Evolutionary conservation across 192 early-diverging fungal genomes (phyloP).

Genomic region (Linderina pennispora): DNA sequence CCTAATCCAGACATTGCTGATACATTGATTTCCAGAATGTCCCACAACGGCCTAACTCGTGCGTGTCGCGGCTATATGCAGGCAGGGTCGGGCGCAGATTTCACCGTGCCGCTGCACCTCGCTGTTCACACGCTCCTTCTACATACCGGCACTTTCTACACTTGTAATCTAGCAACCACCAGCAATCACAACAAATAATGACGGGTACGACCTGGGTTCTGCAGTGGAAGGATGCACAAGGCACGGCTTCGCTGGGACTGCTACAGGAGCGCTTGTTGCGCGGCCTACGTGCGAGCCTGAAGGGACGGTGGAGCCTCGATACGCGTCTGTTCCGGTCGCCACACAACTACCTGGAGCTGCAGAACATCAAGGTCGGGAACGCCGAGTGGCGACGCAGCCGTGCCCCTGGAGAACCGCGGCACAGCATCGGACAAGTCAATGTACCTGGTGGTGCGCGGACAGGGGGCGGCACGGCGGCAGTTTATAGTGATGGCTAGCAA

Average conservation of each 20-base stretch:
- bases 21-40: background rate
- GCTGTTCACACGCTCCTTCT: background rate
- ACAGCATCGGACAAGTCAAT: slow-evolving; percentile 41
- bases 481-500: slow-evolving; percentile 45
- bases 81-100: too few relatives aligned
- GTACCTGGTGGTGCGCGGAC: slow-evolving; percentile 37
- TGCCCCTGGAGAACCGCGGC: slow-evolving; percentile 8
- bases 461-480: slow-evolving; percentile 30
- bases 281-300: slow-evolving; percentile 35
- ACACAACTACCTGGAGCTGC: slow-evolving; percentile 31
- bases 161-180: too few relatives aligned
- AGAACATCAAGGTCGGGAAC: slow-evolving; percentile 21
- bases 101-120: background rate
- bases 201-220: slow-evolving; percentile 41
- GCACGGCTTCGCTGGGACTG: slow-evolving; percentile 38
- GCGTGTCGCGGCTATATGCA: background rate
- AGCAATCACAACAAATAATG: too few relatives aligned
- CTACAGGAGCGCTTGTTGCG: slow-evolving; percentile 40
- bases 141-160: background rate
- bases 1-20: too few relatives aligned
- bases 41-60: background rate
- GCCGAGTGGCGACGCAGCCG: background rate
- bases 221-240: slow-evolving; percentile 46
- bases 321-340: slow-evolving; percentile 35
- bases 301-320: slow-evolving; percentile 45